Evolutionary conservation across 306 rosid genomes (phyloP).

Genomic region (Citrullus colocynthis): DNA sequence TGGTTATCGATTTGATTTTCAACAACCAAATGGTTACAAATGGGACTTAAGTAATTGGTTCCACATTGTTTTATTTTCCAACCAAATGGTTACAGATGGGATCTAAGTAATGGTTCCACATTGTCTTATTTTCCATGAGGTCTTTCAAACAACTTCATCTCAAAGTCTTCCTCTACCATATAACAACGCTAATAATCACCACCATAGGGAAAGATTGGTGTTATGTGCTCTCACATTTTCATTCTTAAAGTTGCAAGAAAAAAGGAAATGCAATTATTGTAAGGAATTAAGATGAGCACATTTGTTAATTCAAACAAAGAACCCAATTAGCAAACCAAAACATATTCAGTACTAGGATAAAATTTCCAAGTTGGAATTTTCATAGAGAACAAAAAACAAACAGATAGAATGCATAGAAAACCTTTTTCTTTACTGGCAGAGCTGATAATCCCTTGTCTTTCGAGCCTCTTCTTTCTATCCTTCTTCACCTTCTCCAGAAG

Average conservation of each 20-base stretch:
- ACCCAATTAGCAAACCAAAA: not conserved
- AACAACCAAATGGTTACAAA: no score
- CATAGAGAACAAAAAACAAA: not conserved
- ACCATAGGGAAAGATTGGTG: not conserved
- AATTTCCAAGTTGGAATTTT: not conserved
- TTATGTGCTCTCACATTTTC: not conserved
- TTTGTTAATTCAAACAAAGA: not conserved
- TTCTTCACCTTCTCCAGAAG: slow-evolving; percentile 69
- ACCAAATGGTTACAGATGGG: no score
- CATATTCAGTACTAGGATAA: not conserved
- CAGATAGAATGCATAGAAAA: not conserved
- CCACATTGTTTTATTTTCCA: not conserved
- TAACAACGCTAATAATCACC: not conserved
- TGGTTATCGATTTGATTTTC: no score
- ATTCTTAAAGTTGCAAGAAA: not conserved
- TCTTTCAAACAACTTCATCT: not conserved
- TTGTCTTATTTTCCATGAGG: not conserved
- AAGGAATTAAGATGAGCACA: not conserved
- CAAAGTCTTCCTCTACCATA: not conserved
- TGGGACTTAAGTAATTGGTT: not conserved
- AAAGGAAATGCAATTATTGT: not conserved
- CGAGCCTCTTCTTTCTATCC: slow-evolving; percentile 87
- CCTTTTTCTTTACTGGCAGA: slow-evolving; percentile 78
- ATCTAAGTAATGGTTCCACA: not conserved
- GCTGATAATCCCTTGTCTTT: slow-evolving; percentile 59